These are phyloP conservation scores for Albizia julibrissin DNA, from an alignment of 306 rosid species.

Conservation along the genomic window DNA sequence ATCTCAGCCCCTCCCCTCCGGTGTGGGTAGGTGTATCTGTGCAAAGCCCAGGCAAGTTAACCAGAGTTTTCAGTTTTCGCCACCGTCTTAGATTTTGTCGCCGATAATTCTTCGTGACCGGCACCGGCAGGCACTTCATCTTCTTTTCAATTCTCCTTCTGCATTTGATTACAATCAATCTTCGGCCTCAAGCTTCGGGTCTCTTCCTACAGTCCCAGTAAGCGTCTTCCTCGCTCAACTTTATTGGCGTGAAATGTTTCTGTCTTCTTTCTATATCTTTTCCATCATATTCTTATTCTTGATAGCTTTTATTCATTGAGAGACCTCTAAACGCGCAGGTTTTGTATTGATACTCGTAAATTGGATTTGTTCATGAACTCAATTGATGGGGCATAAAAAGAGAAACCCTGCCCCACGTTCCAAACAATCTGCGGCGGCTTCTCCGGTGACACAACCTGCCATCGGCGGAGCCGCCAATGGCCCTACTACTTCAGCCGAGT, in stretches of 20 bases:
- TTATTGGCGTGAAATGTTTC: background rate
- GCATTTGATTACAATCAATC: slow-evolving; percentile 10
- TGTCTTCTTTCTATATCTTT: background rate
- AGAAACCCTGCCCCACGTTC: slow-evolving; percentile 65
- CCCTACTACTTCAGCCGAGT: slow-evolving; percentile 29
- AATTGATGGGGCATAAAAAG: slow-evolving; percentile 86
- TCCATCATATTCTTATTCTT: background rate
- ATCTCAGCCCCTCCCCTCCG: background rate
- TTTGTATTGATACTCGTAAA: slow-evolving; percentile 56
- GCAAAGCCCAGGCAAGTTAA: slow-evolving; percentile 19
- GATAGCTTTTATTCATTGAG: background rate
- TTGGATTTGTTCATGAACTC: slow-evolving; percentile 59
- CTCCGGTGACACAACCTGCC: slow-evolving; percentile 47
- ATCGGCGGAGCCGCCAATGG: slow-evolving; percentile 57
- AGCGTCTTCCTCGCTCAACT: slow-evolving; percentile 16
- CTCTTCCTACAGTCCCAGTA: slow-evolving; percentile 34
- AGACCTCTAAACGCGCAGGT: background rate
- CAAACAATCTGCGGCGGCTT: slow-evolving; percentile 62
- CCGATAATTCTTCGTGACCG: slow-evolving; percentile 50
- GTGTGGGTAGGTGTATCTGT: slow-evolving; percentile 28
- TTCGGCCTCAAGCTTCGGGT: background rate
- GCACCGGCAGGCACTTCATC: background rate
- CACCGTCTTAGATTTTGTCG: slow-evolving; percentile 39
- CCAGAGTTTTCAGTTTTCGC: slow-evolving; percentile 8
- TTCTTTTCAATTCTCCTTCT: slow-evolving; percentile 14